Percentiles rank a stretch among this genome's conserved stretches.
These are phyloP conservation scores for Tripterygium wilfordii DNA, from an alignment of 177 flowering plant genomes.

Conservation along the genomic window DNA sequence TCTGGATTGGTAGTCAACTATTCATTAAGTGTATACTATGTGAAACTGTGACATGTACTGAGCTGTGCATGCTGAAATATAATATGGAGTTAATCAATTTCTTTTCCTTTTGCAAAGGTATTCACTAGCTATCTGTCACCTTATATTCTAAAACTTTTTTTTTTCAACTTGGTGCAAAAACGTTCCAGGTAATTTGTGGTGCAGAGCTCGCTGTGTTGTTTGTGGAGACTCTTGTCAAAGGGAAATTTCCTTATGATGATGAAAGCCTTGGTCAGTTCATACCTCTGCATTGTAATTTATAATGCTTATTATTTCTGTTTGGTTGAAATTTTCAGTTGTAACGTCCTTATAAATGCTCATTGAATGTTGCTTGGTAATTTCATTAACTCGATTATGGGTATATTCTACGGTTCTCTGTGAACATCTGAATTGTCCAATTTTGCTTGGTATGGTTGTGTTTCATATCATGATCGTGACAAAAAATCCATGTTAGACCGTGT, in stretches of 20 bases:
- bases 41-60: no score
- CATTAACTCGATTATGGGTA: background rate
- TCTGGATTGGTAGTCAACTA: no score
- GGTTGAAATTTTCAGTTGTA: background rate
- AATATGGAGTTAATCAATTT: no score
- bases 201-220: slow-evolving; percentile 79
- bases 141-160: background rate
- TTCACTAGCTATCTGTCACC: background rate
- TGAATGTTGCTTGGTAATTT: background rate
- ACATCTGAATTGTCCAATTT: background rate
- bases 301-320: no score
- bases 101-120: no score
- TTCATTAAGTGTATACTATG: no score
- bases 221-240: slow-evolving; percentile 79
- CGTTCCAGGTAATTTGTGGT: slow-evolving; percentile 79
- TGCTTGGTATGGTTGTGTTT: background rate
- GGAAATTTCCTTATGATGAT: slow-evolving; percentile 54
- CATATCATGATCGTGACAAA: slow-evolving; percentile 19
- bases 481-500: slow-evolving; percentile 58
- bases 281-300: slow-evolving; percentile 1
- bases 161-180: background rate
- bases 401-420: background rate
- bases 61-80: no score
- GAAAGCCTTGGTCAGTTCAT: slow-evolving; percentile 67
- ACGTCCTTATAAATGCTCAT: background rate